phyloP scores from a whole-genome alignment of 148 eudicot species.

The Nepenthes mirabilis region DNA sequence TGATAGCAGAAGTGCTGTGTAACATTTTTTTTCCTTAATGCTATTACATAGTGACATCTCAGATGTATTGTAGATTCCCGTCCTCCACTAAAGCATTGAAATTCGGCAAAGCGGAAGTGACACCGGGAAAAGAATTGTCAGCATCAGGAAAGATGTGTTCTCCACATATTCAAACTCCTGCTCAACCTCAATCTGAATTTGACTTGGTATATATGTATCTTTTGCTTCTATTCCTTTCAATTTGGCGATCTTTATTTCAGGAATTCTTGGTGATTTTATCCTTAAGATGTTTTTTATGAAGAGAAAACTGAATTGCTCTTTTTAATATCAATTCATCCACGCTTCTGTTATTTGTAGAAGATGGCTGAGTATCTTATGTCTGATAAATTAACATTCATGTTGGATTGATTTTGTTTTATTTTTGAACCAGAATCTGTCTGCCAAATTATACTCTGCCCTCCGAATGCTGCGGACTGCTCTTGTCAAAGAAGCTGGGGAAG shows the following conservation, averaged over 20 bases:
- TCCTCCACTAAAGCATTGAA: slow-evolving; percentile 37
- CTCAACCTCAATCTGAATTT: slow-evolving; percentile 27
- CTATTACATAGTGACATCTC: background rate
- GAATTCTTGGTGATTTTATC: too few species aligned
- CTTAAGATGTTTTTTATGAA: too few species aligned
- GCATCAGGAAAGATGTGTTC: slow-evolving; percentile 34
- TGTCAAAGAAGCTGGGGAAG: slow-evolving; percentile 46
- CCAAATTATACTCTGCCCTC: slow-evolving; percentile 46
- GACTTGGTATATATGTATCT: slow-evolving; percentile 23
- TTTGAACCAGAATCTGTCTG: slow-evolving; percentile 48
- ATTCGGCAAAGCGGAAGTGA: slow-evolving; percentile 28
- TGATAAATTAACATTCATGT: background rate
- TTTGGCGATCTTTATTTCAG: too few species aligned
- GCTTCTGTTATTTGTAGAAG: background rate
- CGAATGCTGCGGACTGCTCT: slow-evolving; percentile 42
- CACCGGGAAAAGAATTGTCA: slow-evolving; percentile 43
- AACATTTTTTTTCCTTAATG: background rate
- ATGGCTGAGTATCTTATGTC: background rate
- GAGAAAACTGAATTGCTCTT: too few species aligned
- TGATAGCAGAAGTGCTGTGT: background rate
- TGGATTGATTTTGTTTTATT: slow-evolving; percentile 4
- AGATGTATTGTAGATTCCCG: slow-evolving; percentile 47
- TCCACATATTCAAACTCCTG: slow-evolving; percentile 22
- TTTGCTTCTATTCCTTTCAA: background rate
- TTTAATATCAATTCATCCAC: background rate